Percentiles rank a stretch among this genome's conserved stretches.
Conservation (phyloP, 345 rosid species). For the Passiflora organensis region DNA sequence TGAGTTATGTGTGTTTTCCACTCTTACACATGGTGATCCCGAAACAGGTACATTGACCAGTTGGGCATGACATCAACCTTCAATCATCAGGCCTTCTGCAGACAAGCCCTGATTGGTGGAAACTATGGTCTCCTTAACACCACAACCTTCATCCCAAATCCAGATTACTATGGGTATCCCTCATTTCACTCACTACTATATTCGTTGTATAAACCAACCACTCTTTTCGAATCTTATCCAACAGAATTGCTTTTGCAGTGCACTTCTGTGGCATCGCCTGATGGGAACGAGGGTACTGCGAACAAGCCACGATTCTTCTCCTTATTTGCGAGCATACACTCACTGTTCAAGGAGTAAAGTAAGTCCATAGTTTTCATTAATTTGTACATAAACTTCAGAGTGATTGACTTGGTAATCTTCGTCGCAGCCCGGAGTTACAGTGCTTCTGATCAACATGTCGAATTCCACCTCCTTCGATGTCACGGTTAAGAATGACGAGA, state of each 20-base stretch:
- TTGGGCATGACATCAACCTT: conserved; percentile 54
- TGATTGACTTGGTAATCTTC: too few relatives aligned
- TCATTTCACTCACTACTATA: too few relatives aligned
- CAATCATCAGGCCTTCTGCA: conserved; percentile 59
- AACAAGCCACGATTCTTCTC: conserved; percentile 27
- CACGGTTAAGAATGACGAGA: conserved; percentile 27
- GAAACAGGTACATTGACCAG: conserved; percentile 60
- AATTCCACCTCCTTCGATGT: conserved; percentile 34
- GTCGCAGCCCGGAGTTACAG: conserved; percentile 38
- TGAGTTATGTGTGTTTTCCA: too few relatives aligned
- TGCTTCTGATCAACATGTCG: conserved; percentile 48
- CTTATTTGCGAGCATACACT: conserved; percentile 41
- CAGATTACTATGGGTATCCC: conserved; percentile 60
- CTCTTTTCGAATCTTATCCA: too few relatives aligned
- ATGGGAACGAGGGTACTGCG: conserved; percentile 50
- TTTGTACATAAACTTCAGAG: too few relatives aligned
- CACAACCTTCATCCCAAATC: conserved; percentile 53
- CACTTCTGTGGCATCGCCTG: conserved; percentile 56
- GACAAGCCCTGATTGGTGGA: conserved; percentile 65
- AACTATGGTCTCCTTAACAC: conserved; percentile 59
- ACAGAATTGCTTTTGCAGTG: conserved; percentile 28
- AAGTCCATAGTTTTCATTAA: too few relatives aligned
- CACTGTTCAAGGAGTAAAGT: conserved; percentile 52
- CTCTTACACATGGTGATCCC: too few relatives aligned
- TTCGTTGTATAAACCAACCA: too few relatives aligned